Evolutionary conservation across 345 rosid species (phyloP).

Genomic region (Dipteronia dyeriana): DNA sequence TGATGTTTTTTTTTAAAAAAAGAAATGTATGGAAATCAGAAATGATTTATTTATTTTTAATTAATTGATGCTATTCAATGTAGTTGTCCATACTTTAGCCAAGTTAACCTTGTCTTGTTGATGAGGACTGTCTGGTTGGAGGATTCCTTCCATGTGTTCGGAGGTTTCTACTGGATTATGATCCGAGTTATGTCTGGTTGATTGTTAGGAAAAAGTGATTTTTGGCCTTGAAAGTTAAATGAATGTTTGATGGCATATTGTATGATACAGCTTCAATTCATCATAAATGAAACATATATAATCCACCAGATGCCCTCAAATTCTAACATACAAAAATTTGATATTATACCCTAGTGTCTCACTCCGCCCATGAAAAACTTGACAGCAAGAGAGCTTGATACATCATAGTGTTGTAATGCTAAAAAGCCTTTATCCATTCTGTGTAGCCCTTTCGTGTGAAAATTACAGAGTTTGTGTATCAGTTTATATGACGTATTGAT

Average conservation of each 20-base stretch:
- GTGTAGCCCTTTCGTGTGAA: neutral
- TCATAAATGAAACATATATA: neutral
- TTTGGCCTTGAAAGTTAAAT: too few relatives aligned
- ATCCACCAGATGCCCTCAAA: neutral
- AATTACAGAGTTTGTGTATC: neutral
- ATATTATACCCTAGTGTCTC: neutral
- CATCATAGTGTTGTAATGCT: slow-evolving; percentile 8
- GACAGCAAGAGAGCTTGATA: slow-evolving; percentile 9
- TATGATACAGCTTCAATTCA: neutral
- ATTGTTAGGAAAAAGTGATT: too few relatives aligned
- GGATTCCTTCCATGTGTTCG: slow-evolving; percentile 60
- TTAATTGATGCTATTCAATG: too few relatives aligned
- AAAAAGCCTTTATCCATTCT: neutral
- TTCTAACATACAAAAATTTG: slow-evolving; percentile 24
- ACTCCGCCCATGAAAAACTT: slow-evolving; percentile 19
- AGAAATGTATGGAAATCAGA: too few relatives aligned
- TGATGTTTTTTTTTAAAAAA: too few relatives aligned
- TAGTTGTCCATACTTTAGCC: too few relatives aligned
- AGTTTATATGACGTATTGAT: neutral
- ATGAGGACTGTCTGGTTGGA: too few relatives aligned
- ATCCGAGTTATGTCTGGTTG: too few relatives aligned
- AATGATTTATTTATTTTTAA: too few relatives aligned
- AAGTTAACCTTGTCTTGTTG: too few relatives aligned
- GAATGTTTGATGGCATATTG: neutral
- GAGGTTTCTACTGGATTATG: too few relatives aligned